These are phyloP conservation scores for Cicer yamashitae DNA, from an alignment of 306 rosid genomes.

Conservation along the genomic window DNA sequence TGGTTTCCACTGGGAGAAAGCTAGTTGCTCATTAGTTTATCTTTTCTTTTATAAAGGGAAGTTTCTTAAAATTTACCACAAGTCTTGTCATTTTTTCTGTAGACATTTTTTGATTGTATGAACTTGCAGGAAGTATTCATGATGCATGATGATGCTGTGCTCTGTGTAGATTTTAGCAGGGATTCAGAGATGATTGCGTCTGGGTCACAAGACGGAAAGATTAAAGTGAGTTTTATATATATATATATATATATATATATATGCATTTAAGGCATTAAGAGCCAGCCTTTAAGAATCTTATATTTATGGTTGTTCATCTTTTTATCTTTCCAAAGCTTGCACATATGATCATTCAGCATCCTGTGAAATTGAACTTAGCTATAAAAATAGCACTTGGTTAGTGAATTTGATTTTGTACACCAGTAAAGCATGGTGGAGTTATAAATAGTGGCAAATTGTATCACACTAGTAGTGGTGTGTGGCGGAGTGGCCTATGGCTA, in stretches of 20 bases:
- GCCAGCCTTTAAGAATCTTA: conserved; percentile 27
- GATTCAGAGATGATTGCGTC: conserved; percentile 98
- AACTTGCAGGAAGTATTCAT: conserved; percentile 89
- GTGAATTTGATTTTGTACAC: conserved; percentile 10
- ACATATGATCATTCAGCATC: background rate
- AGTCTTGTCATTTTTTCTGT: conserved; percentile 18
- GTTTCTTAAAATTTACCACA: conserved; percentile 10
- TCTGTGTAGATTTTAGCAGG: conserved; percentile 92
- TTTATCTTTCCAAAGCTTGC: conserved; percentile 19
- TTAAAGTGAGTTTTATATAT: conserved; percentile 69
- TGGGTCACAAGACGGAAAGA: conserved; percentile 97
- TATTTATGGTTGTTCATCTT: conserved; percentile 10
- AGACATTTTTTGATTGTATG: conserved; percentile 46
- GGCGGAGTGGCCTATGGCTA: background rate
- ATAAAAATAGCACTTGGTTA: background rate
- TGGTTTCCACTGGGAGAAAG: conserved; percentile 10
- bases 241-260: conserved; percentile 7
- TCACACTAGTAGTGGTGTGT: background rate
- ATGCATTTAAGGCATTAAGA: conserved; percentile 24
- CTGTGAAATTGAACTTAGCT: conserved; percentile 29
- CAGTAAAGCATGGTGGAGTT: background rate
- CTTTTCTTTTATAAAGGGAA: conserved; percentile 28
- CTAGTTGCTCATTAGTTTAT: conserved; percentile 11
- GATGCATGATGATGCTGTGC: conserved; percentile 98
- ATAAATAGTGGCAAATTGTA: background rate